Base-by-base conservation (phyloP, 371 early-diverging fungal genomes). In the Mortierella sp. region DNA sequence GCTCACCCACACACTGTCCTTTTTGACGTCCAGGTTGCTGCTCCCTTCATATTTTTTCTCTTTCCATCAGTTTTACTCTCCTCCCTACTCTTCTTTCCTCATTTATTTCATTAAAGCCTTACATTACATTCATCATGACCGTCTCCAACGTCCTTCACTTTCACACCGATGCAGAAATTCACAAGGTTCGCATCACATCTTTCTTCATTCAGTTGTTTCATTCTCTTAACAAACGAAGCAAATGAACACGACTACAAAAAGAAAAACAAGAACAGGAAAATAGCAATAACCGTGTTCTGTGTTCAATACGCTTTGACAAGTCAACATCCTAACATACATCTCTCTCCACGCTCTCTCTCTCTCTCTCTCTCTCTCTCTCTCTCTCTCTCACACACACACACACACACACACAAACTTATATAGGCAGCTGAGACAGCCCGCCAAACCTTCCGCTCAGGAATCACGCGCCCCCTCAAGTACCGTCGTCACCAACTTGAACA, bases 401-500 rank as follows among this genome's bases (percentile, higher is more conserved):
- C n/a, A n/a, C n/a, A n/a, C n/a, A n/a, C n/a, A 38, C 1, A 38
- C 1, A 38, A 38, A 38, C 42, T 38, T 1, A 28, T 21, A 4
- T 50, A 81, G 86, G 86, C 90, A 45, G 87, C 91, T 38, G 76
- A 88, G 44, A 76, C 84, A n/a, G 87, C 89, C 70, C 92, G 91
- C 34, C 84, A 88, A 45, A 88, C 89, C 55, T 93, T 92, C 83
- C 86, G 88, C n/a, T 81, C 89, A 19, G 91, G 90, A 71, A 55
- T 79, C 58, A 90, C 95, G 48, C 85, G 88, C 6, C 86, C 92
- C 31, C 72, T 93, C 70, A 82, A 77, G 24, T 94, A 89, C 88
- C 93, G 97, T 78, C 94, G 93, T 72, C 82, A 89, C 47, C 96
- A 97, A 81, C 90, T 97, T 45, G 90, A 92, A 50, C 91, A 89